Base-by-base conservation (phyloP, 2,329 filamentous ascomycete species). In the Aspergillus pseudonomiae region DNA sequence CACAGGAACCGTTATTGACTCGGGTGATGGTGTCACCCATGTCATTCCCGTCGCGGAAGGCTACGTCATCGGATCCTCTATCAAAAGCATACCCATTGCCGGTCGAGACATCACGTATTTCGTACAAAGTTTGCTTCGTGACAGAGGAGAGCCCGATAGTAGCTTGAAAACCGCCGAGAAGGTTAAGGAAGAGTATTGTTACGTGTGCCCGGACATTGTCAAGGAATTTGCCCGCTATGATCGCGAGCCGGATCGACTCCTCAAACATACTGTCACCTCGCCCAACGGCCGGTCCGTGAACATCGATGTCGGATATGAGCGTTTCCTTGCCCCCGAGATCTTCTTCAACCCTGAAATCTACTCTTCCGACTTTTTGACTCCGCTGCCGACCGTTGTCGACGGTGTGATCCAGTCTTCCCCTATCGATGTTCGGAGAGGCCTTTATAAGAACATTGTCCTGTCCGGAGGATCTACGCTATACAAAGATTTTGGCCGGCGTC, bases 331-430 rank as follows among this genome's bases (percentile, higher is more conserved):
- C 2, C 96, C 96, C 28, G 95, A 99, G 80, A 99, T 99, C 76
- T 99, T 99, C 82, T 99, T 99, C 88, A 99, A 99, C 81, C 95
- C 95, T 34, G 95, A 99, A 82, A 99, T 99, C 74, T 98, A 98
- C 86, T 97, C 93, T 66, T 98, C 94, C 70, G 95, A 99, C 78
- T 99, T 99, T 84, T 83, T 99, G 69, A 99, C 95, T 14, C 95
- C 95, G 16, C 87, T 99, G 10, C 95, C 95, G 28, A 91, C 88
- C 57, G 95, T 99, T 57, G 96, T 99, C 66, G 95, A 99, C 76
- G 91, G 91, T 62, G 95, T 98, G 67, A 99, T 99, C 73, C 95
- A 99, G 81, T 94, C 93, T 62, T 97, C 94, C 39, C 95, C 95
- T 48, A 99, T 99, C 73, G 95, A 99, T 76, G 96, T 99, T 53